These are phyloP conservation scores for Colletotrichum viniferum DNA, from an alignment of 2,329 filamentous ascomycete genomes.

Conservation along the genomic window DNA sequence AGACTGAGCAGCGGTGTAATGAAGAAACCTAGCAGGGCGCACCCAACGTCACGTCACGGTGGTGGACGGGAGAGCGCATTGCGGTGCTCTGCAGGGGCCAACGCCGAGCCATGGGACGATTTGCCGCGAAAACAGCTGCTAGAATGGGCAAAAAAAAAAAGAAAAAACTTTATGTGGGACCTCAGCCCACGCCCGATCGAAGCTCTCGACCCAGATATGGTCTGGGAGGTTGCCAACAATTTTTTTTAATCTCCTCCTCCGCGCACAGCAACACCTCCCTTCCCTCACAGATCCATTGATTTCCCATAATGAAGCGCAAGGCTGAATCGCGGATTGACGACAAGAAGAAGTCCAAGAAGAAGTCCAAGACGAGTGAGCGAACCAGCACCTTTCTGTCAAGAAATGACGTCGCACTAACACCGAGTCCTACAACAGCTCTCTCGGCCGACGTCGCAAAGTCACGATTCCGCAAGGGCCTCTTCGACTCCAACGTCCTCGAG, in stretches of 20 bases:
- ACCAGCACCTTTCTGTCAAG: slow-evolving; percentile 15
- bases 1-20: not conserved
- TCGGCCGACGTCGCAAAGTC: slow-evolving; percentile 54
- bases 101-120: slow-evolving; percentile 10
- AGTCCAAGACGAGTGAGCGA: slow-evolving; percentile 55
- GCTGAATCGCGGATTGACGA: slow-evolving; percentile 50
- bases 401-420: slow-evolving; percentile 19
- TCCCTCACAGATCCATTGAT: not conserved
- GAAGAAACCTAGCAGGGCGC: not conserved
- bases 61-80: not conserved
- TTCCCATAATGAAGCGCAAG: slow-evolving; percentile 63
- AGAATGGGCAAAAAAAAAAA: not conserved
- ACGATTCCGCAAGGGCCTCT: slow-evolving; percentile 70
- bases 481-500: slow-evolving; percentile 61
- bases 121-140: slow-evolving; percentile 18
- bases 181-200: slow-evolving; percentile 15
- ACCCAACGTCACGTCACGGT: not conserved
- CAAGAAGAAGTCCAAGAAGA: slow-evolving; percentile 55
- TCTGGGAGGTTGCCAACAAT: not conserved
- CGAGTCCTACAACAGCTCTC: slow-evolving; percentile 40
- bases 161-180: slow-evolving; percentile 19
- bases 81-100: slow-evolving; percentile 4
- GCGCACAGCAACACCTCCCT: not conserved
- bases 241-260: not conserved
- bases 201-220: not conserved